Evolutionary conservation across 345 rosid genomes (phyloP), one percentile per base, ranked within the genome.

Genomic region (Pseudoturritis turrita): DNA sequence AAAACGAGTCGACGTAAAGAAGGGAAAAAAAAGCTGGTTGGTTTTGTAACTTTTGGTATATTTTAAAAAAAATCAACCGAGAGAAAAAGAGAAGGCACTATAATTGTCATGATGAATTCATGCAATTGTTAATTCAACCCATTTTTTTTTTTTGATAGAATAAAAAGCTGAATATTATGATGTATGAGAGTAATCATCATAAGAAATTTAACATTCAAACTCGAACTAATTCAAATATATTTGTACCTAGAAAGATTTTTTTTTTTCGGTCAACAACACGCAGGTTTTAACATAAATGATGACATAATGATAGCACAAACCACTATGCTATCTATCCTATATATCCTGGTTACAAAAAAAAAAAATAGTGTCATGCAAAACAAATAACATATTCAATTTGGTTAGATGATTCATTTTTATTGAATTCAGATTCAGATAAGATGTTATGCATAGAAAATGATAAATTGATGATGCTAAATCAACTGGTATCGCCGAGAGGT

Each of bases 41-140:
- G 62, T 67, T 67, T 59, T 33, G 37, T 11, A 50, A 41, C 62
- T 65, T 73, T 66, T 14, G 28, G 26, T 65, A 46, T 40, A 73
- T n/a, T n/a, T n/a, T 25, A 19, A 19, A 40, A 51, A 33, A 50
- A 25, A 28, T 1, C 17, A 41, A 67, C 78, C 26, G 41, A 62
- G 65, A 26, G 68, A 51, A 72, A 44, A 75, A 68, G 57, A 51
- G 25, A 54, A 39, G 2, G 36, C 79, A 52, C 15, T 68, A 52
- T 61, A 69, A 61, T 68, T 62, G 70, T 52, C 64, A 62, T 68
- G 50, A 68, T 75, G 54, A 33, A 23, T 35, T 21, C 68, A 60
- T 52, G 54, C 72, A 66, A 19, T 55, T 64, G 57, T 73, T 44
- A 25, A 73, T 19, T 45, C 56, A 44, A 13, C 49, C 19, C 25